Evolutionary conservation across 345 rosid genomes (phyloP).

Genomic region (Psidium guajava): DNA sequence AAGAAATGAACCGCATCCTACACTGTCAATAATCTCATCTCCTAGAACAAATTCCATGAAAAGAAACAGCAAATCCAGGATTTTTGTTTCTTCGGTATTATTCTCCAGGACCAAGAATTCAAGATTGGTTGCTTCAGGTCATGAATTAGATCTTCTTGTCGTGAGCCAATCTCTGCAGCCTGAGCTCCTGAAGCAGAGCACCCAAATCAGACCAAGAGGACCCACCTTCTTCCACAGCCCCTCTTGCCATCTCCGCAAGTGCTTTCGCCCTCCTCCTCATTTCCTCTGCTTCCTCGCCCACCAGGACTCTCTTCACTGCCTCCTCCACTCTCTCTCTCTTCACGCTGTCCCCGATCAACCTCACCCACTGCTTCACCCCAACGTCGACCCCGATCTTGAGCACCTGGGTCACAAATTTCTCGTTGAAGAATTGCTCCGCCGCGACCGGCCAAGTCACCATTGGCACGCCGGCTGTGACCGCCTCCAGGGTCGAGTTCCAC

Average conservation of each 20-base stretch:
- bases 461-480: constrained; percentile 11
- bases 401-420: neutral
- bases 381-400: neutral
- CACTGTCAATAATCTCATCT: too few relatives aligned
- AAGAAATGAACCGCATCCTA: too few relatives aligned
- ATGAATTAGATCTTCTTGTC: too few relatives aligned
- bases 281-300: constrained; percentile 29
- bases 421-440: constrained; percentile 10
- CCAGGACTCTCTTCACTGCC: constrained; percentile 3
- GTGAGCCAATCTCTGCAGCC: too few relatives aligned
- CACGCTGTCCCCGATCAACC: neutral
- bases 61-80: too few relatives aligned
- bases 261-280: constrained; percentile 15
- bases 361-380: neutral
- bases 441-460: constrained; percentile 11
- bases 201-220: constrained; percentile 21
- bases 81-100: too few relatives aligned
- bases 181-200: constrained; percentile 10
- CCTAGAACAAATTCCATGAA: too few relatives aligned
- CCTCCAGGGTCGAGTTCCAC: constrained; percentile 48
- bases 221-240: constrained; percentile 29
- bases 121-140: too few relatives aligned
- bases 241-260: constrained; percentile 11
- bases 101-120: too few relatives aligned
- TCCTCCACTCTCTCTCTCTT: neutral